Conservation (phyloP, 768 basidiomycete species). For the Holtermanniella nyarrowii region DNA sequence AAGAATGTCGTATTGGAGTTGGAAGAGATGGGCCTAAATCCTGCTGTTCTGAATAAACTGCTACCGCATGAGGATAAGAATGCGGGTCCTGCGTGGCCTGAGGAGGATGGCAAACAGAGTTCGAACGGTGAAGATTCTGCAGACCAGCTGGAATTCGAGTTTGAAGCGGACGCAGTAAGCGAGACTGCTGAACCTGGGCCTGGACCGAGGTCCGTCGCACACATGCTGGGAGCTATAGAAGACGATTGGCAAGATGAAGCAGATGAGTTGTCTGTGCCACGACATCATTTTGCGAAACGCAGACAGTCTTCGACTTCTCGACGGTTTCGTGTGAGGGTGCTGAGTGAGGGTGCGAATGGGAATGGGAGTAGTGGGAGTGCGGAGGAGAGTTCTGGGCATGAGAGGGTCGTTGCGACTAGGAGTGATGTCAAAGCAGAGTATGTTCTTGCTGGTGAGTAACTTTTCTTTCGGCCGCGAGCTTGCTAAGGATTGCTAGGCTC, state of each 20-base stretch:
- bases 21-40: constrained; percentile 54
- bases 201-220: not conserved
- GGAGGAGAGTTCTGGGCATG: constrained; percentile 3
- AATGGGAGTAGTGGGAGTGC: constrained; percentile 1
- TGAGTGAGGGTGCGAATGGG: constrained; percentile 9
- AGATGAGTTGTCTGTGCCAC: constrained; percentile 24
- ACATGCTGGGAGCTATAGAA: constrained; percentile 1
- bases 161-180: constrained; percentile 22
- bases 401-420: constrained; percentile 9
- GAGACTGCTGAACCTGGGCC: too few species aligned
- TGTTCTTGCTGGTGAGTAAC: constrained; percentile 39
- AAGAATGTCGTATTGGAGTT: constrained; percentile 72
- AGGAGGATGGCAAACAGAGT: constrained; percentile 1
- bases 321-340: constrained; percentile 19
- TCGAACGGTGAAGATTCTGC: constrained; percentile 4
- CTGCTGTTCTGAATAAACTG: constrained; percentile 43
- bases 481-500: constrained; percentile 9
- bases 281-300: constrained; percentile 1
- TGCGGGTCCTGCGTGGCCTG: not conserved
- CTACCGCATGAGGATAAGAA: constrained; percentile 35
- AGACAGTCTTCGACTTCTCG: not conserved
- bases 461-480: not conserved
- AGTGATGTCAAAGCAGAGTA: constrained; percentile 42
- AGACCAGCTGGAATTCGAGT: constrained; percentile 36
- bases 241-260: constrained; percentile 11